phyloP scores from a whole-genome alignment of 345 rosid genomes.

The Lepidium didymum region DNA sequence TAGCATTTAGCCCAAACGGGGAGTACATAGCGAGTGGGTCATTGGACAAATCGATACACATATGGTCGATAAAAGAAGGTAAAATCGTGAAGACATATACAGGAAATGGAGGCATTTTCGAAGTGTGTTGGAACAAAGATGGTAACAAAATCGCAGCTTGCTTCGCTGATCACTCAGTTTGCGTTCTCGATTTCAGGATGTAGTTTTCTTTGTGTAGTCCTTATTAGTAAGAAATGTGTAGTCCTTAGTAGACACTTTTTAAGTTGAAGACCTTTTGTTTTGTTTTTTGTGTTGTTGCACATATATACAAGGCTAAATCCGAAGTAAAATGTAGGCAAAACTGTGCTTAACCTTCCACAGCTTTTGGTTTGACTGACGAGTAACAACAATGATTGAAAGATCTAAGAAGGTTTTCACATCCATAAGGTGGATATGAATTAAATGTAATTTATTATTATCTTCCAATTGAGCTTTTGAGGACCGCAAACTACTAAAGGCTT shows the following conservation, averaged over 20 bases:
- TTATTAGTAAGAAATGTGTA: not conserved
- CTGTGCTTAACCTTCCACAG: not conserved
- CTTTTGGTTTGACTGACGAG: not conserved
- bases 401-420: too few relatives aligned
- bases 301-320: constrained; percentile 3
- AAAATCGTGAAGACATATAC: constrained; percentile 85
- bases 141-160: constrained; percentile 97
- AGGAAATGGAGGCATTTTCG: constrained; percentile 87
- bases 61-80: constrained; percentile 92
- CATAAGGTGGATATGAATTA: not conserved
- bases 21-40: constrained; percentile 96
- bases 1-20: constrained; percentile 97
- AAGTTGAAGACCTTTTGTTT: not conserved
- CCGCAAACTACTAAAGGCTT: not conserved
- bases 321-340: not conserved
- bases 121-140: constrained; percentile 97
- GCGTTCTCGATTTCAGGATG: constrained; percentile 91
- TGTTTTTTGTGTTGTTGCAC: constrained; percentile 7
- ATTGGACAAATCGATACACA: constrained; percentile 72
- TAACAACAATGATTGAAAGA: not conserved
- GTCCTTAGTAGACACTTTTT: not conserved
- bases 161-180: constrained; percentile 75
- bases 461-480: not conserved
- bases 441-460: not conserved
- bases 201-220: constrained; percentile 17